phyloP scores from a whole-genome alignment of 768 basidiomycete genomes.

The Hericium erinaceus region DNA sequence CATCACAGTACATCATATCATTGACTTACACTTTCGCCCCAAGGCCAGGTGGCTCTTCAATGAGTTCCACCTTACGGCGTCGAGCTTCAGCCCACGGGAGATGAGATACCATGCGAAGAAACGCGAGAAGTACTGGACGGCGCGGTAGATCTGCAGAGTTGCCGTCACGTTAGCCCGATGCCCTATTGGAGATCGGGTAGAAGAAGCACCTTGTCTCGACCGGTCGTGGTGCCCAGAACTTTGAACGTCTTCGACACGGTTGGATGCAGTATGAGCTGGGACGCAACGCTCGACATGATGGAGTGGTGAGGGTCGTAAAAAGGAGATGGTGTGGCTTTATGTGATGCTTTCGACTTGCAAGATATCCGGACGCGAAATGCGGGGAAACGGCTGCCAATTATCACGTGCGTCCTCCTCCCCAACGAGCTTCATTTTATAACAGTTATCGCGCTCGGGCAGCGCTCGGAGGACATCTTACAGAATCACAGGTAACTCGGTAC shows the following conservation, averaged over 20 bases:
- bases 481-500: too few species aligned
- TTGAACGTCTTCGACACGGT: slow-evolving; percentile 66
- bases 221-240: slow-evolving; percentile 71
- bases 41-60: slow-evolving; percentile 80
- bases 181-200: not conserved
- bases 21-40: slow-evolving; percentile 66
- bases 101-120: slow-evolving; percentile 81
- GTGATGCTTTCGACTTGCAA: too few species aligned
- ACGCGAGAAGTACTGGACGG: slow-evolving; percentile 84
- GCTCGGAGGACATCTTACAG: too few species aligned
- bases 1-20: not conserved
- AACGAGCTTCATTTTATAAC: too few species aligned
- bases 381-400: too few species aligned
- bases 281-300: slow-evolving; percentile 37
- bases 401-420: too few species aligned
- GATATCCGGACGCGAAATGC: too few species aligned
- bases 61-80: slow-evolving; percentile 71
- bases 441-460: too few species aligned
- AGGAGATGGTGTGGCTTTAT: not conserved
- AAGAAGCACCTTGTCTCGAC: slow-evolving; percentile 75
- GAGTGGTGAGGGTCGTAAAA: not conserved
- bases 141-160: slow-evolving; percentile 64
- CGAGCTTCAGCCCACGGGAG: slow-evolving; percentile 55
- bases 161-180: not conserved
- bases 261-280: slow-evolving; percentile 83